phyloP scores from a whole-genome alignment of 305 asterid genomes.

The Andrographis paniculata region DNA sequence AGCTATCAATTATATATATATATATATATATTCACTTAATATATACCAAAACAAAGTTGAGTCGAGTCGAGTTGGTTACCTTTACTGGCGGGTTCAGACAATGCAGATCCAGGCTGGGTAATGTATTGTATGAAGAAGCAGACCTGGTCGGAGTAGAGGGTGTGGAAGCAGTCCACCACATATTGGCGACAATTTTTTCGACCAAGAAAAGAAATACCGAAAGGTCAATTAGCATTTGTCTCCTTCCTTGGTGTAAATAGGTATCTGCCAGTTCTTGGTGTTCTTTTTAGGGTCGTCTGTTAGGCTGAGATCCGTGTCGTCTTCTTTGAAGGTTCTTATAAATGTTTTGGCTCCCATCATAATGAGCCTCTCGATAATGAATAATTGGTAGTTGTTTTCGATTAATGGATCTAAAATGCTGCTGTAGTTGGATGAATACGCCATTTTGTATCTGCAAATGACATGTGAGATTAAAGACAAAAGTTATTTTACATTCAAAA shows the following conservation, averaged over 20 bases:
- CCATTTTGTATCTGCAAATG: constrained; percentile 69
- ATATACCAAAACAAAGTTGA: too few species aligned
- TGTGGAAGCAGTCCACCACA: too few species aligned
- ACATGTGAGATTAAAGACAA: background rate
- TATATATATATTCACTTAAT: too few species aligned
- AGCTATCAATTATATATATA: too few species aligned
- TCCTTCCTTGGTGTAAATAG: constrained; percentile 53
- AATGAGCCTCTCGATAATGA: constrained; percentile 81
- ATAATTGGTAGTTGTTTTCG: constrained; percentile 77
- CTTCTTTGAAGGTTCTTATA: constrained; percentile 62
- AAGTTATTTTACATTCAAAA: background rate
- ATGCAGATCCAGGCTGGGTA: too few species aligned
- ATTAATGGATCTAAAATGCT: constrained; percentile 55
- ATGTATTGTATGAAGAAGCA: too few species aligned
- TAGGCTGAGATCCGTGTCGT: constrained; percentile 59
- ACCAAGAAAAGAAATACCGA: background rate
- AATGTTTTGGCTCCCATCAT: constrained; percentile 74
- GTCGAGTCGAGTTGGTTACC: too few species aligned
- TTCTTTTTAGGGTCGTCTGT: constrained; percentile 92
- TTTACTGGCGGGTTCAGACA: too few species aligned
- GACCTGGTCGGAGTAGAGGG: too few species aligned
- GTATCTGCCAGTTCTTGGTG: constrained; percentile 68
- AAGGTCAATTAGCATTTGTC: constrained; percentile 42
- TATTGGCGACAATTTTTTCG: background rate
- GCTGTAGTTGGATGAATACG: constrained; percentile 79